Conservation (phyloP, 352 stramenopile genomes). For the Globisporangium radiosum region DNA sequence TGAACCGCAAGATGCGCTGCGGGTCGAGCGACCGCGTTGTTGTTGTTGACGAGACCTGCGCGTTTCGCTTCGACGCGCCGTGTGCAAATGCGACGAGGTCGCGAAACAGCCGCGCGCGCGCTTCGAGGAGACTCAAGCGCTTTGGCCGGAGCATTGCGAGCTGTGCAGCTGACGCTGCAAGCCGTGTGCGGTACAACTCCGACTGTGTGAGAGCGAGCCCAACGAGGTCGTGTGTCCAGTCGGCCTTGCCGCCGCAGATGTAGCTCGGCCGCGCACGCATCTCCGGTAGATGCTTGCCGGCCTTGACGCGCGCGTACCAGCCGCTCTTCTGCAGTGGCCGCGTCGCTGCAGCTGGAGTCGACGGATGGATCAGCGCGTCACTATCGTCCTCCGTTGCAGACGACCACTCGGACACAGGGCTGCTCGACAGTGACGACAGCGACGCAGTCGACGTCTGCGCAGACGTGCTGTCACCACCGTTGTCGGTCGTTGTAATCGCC, state of each 20-base stretch:
- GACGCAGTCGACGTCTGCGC: conserved; percentile 2
- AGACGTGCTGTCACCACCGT: not conserved
- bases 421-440: conserved; percentile 16
- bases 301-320: conserved; percentile 48
- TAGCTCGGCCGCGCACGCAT: conserved; percentile 53
- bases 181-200: conserved; percentile 3
- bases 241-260: conserved; percentile 52
- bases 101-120: conserved; percentile 33
- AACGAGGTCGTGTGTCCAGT: conserved; percentile 47
- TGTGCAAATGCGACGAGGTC: conserved; percentile 62
- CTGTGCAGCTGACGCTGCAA: conserved; percentile 8
- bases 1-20: conserved; percentile 61
- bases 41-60: conserved; percentile 23
- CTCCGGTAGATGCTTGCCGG: conserved; percentile 39
- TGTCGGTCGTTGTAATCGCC: too few relatives aligned
- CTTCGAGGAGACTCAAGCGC: conserved; percentile 51
- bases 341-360: conserved; percentile 7
- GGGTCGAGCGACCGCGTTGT: conserved; percentile 36
- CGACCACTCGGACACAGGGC: conserved; percentile 45
- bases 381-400: conserved; percentile 37
- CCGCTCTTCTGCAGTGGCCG: conserved; percentile 18
- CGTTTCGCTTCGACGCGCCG: conserved; percentile 66
- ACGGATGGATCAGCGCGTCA: conserved; percentile 1
- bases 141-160: conserved; percentile 20
- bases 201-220: conserved; percentile 10